Evolutionary conservation across 2,329 filamentous ascomycete species (phyloP).

Genomic region (Tolypocladium endophyticum): DNA sequence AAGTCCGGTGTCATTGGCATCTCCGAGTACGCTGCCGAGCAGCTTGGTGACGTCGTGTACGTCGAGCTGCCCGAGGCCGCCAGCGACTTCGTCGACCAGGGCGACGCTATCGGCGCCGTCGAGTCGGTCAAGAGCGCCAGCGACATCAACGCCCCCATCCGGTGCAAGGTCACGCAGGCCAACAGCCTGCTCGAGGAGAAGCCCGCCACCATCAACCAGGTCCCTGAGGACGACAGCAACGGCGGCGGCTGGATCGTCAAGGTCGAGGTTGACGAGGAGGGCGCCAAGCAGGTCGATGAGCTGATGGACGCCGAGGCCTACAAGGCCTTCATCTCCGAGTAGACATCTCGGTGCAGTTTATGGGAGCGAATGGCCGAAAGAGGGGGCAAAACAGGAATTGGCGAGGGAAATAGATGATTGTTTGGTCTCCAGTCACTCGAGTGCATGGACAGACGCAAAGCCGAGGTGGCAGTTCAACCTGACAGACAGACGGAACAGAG

Average conservation of each 20-base stretch:
- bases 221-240: conserved; percentile 66
- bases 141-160: conserved; percentile 85
- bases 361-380: background rate
- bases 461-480: conserved; percentile 4
- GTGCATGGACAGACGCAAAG: background rate
- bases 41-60: conserved; percentile 93
- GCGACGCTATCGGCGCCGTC: conserved; percentile 85
- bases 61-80: conserved; percentile 73
- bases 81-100: conserved; percentile 57
- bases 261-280: conserved; percentile 62
- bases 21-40: conserved; percentile 80
- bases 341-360: background rate
- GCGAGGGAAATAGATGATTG: background rate
- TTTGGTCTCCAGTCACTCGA: background rate
- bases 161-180: conserved; percentile 62
- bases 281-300: conserved; percentile 55
- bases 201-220: conserved; percentile 79
- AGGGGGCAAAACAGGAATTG: background rate
- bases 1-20: conserved; percentile 78
- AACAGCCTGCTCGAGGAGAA: conserved; percentile 74
- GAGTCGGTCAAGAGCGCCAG: conserved; percentile 98
- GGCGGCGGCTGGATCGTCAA: conserved; percentile 88
- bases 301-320: conserved; percentile 75
- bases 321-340: conserved; percentile 51
- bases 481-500: background rate